phyloP scores from a whole-genome alignment of 2,329 filamentous ascomycete genomes.

The Xylariaceae sp. region DNA sequence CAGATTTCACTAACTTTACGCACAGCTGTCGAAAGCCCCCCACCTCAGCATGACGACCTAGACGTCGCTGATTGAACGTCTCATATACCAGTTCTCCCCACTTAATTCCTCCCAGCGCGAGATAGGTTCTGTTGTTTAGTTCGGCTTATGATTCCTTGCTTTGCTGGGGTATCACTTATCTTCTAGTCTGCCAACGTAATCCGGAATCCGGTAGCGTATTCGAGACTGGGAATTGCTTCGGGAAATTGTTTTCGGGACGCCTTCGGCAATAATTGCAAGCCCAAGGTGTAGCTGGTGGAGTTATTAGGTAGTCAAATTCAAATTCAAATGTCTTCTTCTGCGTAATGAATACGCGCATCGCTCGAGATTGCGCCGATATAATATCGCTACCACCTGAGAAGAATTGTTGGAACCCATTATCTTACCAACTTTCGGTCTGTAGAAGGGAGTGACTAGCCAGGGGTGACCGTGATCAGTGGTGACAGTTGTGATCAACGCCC shows the following conservation, averaged over 20 bases:
- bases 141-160: conserved; percentile 21
- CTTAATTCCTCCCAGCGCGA: conserved; percentile 5
- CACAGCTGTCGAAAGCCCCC: conserved; percentile 65
- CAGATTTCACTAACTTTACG: conserved; percentile 18
- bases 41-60: conserved; percentile 85
- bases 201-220: conserved; percentile 3
- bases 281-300: conserved; percentile 8
- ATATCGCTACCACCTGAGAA: neutral
- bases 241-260: neutral
- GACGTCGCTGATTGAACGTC: conserved; percentile 75
- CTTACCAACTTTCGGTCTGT: neutral
- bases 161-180: conserved; percentile 28
- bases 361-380: neutral
- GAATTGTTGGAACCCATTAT: neutral
- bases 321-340: neutral
- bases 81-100: conserved; percentile 15
- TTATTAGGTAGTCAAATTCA: conserved; percentile 20
- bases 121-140: conserved; percentile 9
- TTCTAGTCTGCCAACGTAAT: conserved; percentile 24
- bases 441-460: neutral
- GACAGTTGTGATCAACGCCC: neutral
- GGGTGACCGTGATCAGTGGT: neutral
- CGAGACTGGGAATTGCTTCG: conserved; percentile 1
- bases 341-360: conserved; percentile 5
- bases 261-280: conserved; percentile 1